These are phyloP conservation scores for Chrysosporium keratinophilum DNA, from an alignment of 2,329 filamentous ascomycete genomes.

Conservation along the genomic window DNA sequence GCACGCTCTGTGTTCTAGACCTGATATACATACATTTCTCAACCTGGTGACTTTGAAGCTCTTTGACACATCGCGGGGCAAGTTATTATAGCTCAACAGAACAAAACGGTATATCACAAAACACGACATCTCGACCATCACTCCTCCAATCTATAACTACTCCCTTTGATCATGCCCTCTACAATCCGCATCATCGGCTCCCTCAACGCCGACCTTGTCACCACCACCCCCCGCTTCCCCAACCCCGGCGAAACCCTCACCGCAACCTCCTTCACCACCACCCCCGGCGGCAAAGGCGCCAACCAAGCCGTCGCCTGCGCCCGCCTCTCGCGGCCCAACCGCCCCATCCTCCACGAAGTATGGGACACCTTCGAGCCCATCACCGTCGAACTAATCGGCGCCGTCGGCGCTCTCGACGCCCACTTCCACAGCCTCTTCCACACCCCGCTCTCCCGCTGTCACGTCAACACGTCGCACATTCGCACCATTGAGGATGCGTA, in stretches of 20 bases:
- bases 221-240: constrained; percentile 74
- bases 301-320: constrained; percentile 89
- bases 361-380: constrained; percentile 23
- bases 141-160: no score
- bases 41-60: no score
- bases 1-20: no score
- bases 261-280: constrained; percentile 64
- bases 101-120: no score
- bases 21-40: no score
- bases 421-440: constrained; percentile 54
- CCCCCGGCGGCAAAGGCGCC: constrained; percentile 84
- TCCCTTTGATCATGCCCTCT: constrained; percentile 25
- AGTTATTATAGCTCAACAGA: no score
- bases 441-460: constrained; percentile 48
- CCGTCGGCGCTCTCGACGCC: constrained; percentile 53
- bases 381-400: constrained; percentile 60
- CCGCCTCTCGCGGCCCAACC: constrained; percentile 57
- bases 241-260: constrained; percentile 79
- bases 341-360: constrained; percentile 13
- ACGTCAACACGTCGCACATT: constrained; percentile 52
- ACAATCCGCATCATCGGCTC: constrained; percentile 79
- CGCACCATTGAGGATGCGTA: constrained; percentile 37
- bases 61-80: no score
- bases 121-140: no score
- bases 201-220: constrained; percentile 88